These are phyloP conservation scores for Colletotrichum horii DNA, from an alignment of 2,329 filamentous ascomycete genomes.

Conservation along the genomic window DNA sequence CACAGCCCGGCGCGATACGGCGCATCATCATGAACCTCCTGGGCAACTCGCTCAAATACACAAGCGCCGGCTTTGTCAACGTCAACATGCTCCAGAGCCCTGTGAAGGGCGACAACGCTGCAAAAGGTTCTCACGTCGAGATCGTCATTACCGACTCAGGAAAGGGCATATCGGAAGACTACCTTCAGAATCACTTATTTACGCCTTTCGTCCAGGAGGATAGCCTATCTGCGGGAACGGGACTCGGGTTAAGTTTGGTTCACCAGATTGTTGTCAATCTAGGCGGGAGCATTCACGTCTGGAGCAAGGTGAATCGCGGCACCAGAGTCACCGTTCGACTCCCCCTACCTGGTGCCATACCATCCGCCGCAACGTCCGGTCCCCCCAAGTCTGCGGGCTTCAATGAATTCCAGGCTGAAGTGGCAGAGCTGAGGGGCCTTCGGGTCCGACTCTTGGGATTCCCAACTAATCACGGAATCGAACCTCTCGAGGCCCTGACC, in stretches of 20 bases:
- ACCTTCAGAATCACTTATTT: conserved; percentile 64
- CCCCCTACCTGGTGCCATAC: conserved; percentile 26
- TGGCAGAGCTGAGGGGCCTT: conserved; percentile 33
- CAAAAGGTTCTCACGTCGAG: conserved; percentile 19
- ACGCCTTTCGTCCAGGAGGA: conserved; percentile 71
- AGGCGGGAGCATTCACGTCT: conserved; percentile 63
- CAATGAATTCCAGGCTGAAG: conserved; percentile 31
- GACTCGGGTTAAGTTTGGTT: conserved; percentile 70
- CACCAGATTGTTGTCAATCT: conserved; percentile 62
- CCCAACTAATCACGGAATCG: neutral
- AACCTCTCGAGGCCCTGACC: neutral
- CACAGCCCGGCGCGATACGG: conserved; percentile 55
- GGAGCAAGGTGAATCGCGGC: conserved; percentile 43
- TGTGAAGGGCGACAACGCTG: neutral
- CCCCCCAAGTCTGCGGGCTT: conserved; percentile 12
- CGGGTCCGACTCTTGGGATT: conserved; percentile 31
- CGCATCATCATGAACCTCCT: conserved; percentile 69
- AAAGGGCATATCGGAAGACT: conserved; percentile 68
- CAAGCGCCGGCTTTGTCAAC: conserved; percentile 37
- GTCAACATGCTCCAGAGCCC: conserved; percentile 28
- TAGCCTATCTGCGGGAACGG: conserved; percentile 62
- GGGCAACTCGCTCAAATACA: conserved; percentile 69
- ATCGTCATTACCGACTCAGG: conserved; percentile 68
- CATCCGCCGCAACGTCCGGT: neutral
- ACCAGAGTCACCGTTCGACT: conserved; percentile 39